Evolutionary conservation across 2,329 filamentous ascomycete species (phyloP).

Genomic region (Fusarium hostae): DNA sequence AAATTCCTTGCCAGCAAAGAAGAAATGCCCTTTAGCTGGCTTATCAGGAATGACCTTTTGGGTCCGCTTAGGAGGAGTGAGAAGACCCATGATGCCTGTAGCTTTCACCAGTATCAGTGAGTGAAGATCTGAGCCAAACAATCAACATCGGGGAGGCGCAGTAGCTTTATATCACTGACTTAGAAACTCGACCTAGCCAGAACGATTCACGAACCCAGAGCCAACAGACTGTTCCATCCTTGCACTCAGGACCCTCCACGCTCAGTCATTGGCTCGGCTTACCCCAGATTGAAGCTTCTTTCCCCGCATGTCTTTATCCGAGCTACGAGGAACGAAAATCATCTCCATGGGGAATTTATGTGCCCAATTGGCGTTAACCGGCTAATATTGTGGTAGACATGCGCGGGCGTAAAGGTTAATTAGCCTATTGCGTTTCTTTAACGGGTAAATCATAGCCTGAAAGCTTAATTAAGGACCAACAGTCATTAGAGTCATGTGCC

Average conservation of each 20-base stretch:
- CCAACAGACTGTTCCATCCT: neutral
- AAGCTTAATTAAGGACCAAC: slow-evolving; percentile 15
- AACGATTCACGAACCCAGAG: neutral
- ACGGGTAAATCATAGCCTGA: slow-evolving; percentile 13
- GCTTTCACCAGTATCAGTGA: neutral
- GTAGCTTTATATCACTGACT: slow-evolving; percentile 9
- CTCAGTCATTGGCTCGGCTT: neutral
- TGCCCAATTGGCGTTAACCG: neutral
- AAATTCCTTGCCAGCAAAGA: slow-evolving; percentile 20
- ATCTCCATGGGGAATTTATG: slow-evolving; percentile 1
- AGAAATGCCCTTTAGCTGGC: slow-evolving; percentile 12
- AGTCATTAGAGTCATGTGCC: neutral
- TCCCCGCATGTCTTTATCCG: slow-evolving; percentile 22
- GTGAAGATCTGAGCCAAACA: neutral
- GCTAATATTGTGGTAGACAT: neutral
- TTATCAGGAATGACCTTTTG: slow-evolving; percentile 20
- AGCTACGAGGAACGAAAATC: slow-evolving; percentile 12
- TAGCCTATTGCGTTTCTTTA: neutral
- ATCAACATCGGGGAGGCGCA: neutral
- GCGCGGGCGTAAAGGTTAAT: neutral
- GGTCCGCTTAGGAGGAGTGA: slow-evolving; percentile 13
- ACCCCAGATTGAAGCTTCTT: neutral
- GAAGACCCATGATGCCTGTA: slow-evolving; percentile 7
- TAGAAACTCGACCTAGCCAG: neutral
- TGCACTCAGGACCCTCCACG: neutral